Evolutionary conservation across 306 rosid genomes (phyloP).

Genomic region (Psophocarpus tetragonolobus): DNA sequence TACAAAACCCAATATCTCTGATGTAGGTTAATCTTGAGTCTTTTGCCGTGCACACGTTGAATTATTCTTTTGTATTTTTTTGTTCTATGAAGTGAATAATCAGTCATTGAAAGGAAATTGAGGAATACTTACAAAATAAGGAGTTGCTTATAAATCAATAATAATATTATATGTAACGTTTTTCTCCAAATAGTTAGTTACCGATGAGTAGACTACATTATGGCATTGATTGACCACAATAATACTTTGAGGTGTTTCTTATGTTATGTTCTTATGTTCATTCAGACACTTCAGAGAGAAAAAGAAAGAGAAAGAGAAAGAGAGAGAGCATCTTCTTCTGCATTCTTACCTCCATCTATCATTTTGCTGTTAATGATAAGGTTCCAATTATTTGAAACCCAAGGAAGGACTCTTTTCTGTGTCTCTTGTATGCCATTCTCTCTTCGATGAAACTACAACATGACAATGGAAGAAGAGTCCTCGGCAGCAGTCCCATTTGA

Average conservation of each 20-base stretch:
- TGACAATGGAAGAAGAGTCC: slow-evolving; percentile 63
- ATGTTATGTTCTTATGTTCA: slow-evolving; percentile 32
- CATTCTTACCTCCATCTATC: slow-evolving; percentile 41
- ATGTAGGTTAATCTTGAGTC: not conserved
- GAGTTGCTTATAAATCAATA: not conserved
- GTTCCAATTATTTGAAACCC: slow-evolving; percentile 40
- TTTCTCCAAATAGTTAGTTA: not conserved
- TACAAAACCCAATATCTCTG: not conserved
- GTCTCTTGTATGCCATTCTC: slow-evolving; percentile 39
- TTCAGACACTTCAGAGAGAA: slow-evolving; percentile 19
- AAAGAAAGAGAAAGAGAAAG: slow-evolving; percentile 8
- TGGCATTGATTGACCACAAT: slow-evolving; percentile 29
- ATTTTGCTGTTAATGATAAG: slow-evolving; percentile 46
- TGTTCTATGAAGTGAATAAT: not conserved
- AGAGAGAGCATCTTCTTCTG: slow-evolving; percentile 32
- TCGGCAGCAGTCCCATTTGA: slow-evolving; percentile 58
- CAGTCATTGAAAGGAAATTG: not conserved
- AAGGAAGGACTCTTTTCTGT: slow-evolving; percentile 31
- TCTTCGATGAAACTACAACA: slow-evolving; percentile 47
- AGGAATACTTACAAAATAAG: not conserved
- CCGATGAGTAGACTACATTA: not conserved
- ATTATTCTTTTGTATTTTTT: not conserved
- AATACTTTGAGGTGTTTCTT: slow-evolving; percentile 25
- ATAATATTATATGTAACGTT: not conserved
- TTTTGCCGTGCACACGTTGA: not conserved